Conservation (phyloP, 2,329 filamentous ascomycete species). For the Exophiala dermatitidis region DNA sequence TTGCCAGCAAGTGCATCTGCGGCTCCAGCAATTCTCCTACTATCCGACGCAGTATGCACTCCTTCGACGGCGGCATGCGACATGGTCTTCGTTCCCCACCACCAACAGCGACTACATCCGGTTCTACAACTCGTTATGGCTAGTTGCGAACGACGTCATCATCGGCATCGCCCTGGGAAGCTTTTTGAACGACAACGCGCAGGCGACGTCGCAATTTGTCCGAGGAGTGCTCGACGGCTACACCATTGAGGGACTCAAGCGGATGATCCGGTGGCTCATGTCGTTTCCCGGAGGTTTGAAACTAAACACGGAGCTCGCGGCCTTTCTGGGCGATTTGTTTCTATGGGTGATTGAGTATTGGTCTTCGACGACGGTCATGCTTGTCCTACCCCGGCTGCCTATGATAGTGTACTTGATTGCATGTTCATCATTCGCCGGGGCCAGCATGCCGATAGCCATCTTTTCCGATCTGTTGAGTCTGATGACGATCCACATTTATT, state of each 20-base stretch:
- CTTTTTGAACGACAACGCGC: slow-evolving; percentile 92
- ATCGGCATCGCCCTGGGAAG: slow-evolving; percentile 94
- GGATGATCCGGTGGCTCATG: slow-evolving; percentile 92
- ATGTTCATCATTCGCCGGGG: slow-evolving; percentile 88
- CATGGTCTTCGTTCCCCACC: slow-evolving; percentile 92
- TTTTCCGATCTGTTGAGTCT: slow-evolving; percentile 90
- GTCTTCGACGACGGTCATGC: slow-evolving; percentile 53
- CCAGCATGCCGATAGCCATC: slow-evolving; percentile 92
- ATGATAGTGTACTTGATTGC: slow-evolving; percentile 86
- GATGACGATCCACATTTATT: slow-evolving; percentile 92
- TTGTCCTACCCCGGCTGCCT: slow-evolving; percentile 76
- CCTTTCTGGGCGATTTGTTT: slow-evolving; percentile 92
- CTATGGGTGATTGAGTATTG: slow-evolving; percentile 98
- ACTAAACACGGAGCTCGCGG: slow-evolving; percentile 84
- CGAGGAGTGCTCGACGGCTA: slow-evolving; percentile 69
- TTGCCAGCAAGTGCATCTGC: slow-evolving; percentile 94
- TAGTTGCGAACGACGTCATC: slow-evolving; percentile 96
- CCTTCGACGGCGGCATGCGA: slow-evolving; percentile 75
- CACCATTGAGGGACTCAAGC: slow-evolving; percentile 78
- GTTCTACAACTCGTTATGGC: slow-evolving; percentile 98
- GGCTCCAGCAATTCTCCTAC: slow-evolving; percentile 95
- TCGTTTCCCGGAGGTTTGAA: slow-evolving; percentile 91
- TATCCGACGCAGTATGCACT: slow-evolving; percentile 97
- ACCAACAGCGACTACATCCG: slow-evolving; percentile 97
- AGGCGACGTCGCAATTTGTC: slow-evolving; percentile 73